Conservation (phyloP, 2,329 filamentous ascomycete genomes). For the Myriosclerotinia curreyana region DNA sequence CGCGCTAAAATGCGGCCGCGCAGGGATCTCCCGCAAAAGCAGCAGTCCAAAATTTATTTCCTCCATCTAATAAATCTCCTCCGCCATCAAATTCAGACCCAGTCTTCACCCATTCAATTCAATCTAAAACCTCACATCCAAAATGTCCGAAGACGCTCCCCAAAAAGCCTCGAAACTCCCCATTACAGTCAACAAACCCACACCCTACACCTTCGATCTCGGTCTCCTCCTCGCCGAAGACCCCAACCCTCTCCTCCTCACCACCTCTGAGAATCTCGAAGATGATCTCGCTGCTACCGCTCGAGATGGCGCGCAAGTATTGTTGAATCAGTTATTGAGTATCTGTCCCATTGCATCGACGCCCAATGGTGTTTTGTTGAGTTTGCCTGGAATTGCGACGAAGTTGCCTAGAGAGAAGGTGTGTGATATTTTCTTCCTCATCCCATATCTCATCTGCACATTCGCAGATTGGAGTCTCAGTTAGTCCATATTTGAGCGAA, state of each 20-base stretch:
- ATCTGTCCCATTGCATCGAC: conserved; percentile 77
- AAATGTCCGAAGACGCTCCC: conserved; percentile 20
- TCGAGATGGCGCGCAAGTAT: conserved; percentile 83
- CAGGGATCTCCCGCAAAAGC: conserved; percentile 18
- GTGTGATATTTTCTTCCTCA: conserved; percentile 11
- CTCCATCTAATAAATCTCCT: conserved; percentile 10
- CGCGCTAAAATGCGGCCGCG: conserved; percentile 26
- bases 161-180: conserved; percentile 45
- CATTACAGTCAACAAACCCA: conserved; percentile 73
- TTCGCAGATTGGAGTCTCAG: not conserved
- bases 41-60: conserved; percentile 24
- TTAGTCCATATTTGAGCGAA: not conserved
- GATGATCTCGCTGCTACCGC: conserved; percentile 68
- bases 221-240: conserved; percentile 83
- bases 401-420: conserved; percentile 81
- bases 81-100: conserved; percentile 13
- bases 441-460: conserved; percentile 1
- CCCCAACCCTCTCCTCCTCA: conserved; percentile 71
- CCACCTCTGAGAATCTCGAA: conserved; percentile 54
- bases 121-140: conserved; percentile 7
- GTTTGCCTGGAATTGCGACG: conserved; percentile 68
- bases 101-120: conserved; percentile 18
- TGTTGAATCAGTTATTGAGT: conserved; percentile 91
- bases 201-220: conserved; percentile 89
- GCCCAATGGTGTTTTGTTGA: conserved; percentile 68